Conservation (phyloP, 768 basidiomycete genomes). For the Hericium alpestre region DNA sequence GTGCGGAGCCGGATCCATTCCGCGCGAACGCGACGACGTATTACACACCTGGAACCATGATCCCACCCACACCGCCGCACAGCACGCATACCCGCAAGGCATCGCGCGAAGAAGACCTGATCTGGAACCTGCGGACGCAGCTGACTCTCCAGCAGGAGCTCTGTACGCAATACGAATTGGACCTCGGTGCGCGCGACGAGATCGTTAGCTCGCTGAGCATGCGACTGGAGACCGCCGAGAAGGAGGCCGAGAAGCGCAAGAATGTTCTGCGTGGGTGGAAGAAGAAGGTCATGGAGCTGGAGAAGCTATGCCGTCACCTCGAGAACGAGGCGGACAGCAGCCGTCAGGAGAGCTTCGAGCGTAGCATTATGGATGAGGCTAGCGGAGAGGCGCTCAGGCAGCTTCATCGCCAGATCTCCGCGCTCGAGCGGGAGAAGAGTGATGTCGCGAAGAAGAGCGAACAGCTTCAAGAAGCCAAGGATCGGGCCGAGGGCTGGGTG, state of each 20-base stretch:
- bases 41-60: constrained; percentile 66
- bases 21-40: constrained; percentile 63
- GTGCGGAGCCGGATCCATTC: constrained; percentile 60
- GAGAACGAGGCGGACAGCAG: constrained; percentile 87
- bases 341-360: constrained; percentile 69
- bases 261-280: constrained; percentile 50
- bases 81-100: constrained; percentile 42
- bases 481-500: constrained; percentile 15
- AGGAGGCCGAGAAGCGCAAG: constrained; percentile 53
- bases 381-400: constrained; percentile 69
- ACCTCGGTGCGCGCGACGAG: constrained; percentile 65
- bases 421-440: constrained; percentile 58
- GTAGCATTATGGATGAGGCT: constrained; percentile 77
- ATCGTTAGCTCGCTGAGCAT: constrained; percentile 49
- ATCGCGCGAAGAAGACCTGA: constrained; percentile 62
- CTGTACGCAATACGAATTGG: constrained; percentile 66
- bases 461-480: constrained; percentile 30
- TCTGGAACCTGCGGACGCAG: constrained; percentile 66
- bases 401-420: constrained; percentile 69
- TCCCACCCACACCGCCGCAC: constrained; percentile 47
- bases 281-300: constrained; percentile 68
- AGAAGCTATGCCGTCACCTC: constrained; percentile 50
- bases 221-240: constrained; percentile 45
- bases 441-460: constrained; percentile 27
- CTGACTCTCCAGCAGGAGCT: constrained; percentile 66